Evolutionary conservation across 108 stramenopile genomes (phyloP).

Genomic region (Nannochloropsis gaditana): DNA sequence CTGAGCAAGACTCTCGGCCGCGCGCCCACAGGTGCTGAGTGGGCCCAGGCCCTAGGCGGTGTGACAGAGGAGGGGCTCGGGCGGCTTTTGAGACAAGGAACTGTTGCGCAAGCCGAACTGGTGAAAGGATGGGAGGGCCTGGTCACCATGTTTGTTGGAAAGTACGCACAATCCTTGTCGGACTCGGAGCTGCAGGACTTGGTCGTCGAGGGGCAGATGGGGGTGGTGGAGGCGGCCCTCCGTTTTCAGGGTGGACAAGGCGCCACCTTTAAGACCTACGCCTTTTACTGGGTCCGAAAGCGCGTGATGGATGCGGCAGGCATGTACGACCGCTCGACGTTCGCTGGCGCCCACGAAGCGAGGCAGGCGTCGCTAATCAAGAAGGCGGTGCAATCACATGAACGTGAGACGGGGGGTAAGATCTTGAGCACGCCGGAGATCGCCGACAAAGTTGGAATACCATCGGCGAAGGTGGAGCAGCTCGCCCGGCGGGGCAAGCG

Average conservation of each 20-base stretch:
- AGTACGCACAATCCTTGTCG: not conserved
- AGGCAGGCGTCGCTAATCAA: not conserved
- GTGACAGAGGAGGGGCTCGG: not conserved
- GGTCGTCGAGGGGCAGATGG: not conserved
- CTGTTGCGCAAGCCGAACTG: not conserved
- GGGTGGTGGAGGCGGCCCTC: not conserved
- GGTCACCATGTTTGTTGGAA: not conserved
- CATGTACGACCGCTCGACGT: not conserved
- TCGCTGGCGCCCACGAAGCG: not conserved
- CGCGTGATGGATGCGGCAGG: not conserved
- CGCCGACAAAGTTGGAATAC: not conserved
- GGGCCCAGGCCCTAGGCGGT: not conserved
- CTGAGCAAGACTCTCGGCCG: not conserved
- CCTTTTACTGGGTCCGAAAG: not conserved
- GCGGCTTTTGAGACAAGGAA: not conserved
- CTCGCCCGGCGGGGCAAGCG: not conserved
- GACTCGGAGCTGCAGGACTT: not conserved
- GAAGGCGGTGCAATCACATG: conserved; percentile 11
- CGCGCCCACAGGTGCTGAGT: not conserved
- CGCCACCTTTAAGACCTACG: not conserved
- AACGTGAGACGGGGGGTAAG: not conserved
- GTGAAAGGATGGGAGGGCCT: not conserved
- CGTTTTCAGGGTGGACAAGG: not conserved
- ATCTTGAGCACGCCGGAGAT: not conserved
- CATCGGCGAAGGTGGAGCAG: not conserved